Base-by-base conservation (phyloP, 495 filamentous ascomycete species). In the Penicillium pancosmium region DNA sequence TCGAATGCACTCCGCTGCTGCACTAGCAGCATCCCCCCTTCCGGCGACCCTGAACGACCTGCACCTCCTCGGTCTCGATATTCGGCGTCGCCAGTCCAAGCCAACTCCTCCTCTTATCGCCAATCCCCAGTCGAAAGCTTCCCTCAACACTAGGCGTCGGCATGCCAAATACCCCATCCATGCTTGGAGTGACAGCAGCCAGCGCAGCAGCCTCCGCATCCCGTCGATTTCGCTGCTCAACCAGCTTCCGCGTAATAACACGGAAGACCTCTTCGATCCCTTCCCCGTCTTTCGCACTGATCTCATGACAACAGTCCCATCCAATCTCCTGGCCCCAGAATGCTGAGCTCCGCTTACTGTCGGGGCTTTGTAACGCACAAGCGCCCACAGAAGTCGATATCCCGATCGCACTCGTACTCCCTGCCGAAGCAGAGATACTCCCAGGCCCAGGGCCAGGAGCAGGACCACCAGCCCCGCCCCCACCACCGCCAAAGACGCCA, bases 251-350 rank as follows among this genome's bases (percentile, higher is more conserved):
- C 38, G 93, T 92, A 40, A 97, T 94, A 16, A 97, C 93, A 0
- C 92, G 84, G 64, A 98, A 98, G 0, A 98, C 93, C 77, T 98
- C 94, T 52, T 98, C 94, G 11, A 98, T 91, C 4, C 93, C 93
- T 78, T 98, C 93, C 16, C 94, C 94, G 68, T 90, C 91, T 79
- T 92, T 91, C 21, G 93, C 93, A 65, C 87, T 91, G 64, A 98
- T 93, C 77, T 98, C 93, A 73, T 98, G 93, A 66, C 93, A 97
- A 61, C 91, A 93, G 67, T 97, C 93, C 92, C 92, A 97, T 11
- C 91, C 91, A 8, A 91, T 87, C 64, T 97, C 92, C 66, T 94
- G 90, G 2, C 89, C 90, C 92, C 92, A 96, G 68, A 95, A 93
- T 5, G 89, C 91, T 36, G 84, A 88, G 60, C 85, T 90, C 36